Conservation (phyloP, 2,329 filamentous ascomycete genomes). For the Fusarium sororula region DNA sequence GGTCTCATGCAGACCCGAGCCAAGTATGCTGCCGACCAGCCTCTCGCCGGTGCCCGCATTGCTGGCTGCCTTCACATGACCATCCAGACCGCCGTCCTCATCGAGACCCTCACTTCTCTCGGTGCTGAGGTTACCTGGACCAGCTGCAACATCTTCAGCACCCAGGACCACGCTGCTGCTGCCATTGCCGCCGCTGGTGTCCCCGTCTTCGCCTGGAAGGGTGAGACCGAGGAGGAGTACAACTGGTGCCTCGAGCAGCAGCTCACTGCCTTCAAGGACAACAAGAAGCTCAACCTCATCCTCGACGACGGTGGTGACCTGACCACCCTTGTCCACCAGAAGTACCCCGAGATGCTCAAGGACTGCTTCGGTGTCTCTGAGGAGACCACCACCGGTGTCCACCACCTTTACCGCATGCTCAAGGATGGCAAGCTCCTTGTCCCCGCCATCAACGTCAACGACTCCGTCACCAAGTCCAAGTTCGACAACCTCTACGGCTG, state of each 20-base stretch:
- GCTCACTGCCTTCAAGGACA: conserved; percentile 94
- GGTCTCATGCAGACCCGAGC: conserved; percentile 94
- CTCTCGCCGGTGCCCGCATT: conserved; percentile 92
- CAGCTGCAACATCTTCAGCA: conserved; percentile 99
- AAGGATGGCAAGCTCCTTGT: conserved; percentile 90
- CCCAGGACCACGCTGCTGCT: conserved; percentile 96
- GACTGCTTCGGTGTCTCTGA: conserved; percentile 98
- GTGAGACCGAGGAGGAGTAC: conserved; percentile 99
- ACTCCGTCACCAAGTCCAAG: conserved; percentile 99
- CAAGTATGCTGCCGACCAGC: conserved; percentile 94
- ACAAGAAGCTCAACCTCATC: conserved; percentile 97
- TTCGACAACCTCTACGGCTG: conserved; percentile 99
- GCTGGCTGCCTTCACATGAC: conserved; percentile 99
- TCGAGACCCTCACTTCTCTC: conserved; percentile 94
- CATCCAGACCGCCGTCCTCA: conserved; percentile 99
- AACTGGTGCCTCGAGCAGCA: conserved; percentile 99
- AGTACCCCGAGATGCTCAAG: conserved; percentile 98
- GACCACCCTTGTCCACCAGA: conserved; percentile 93
- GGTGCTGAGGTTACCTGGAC: conserved; percentile 99
- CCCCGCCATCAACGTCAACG: conserved; percentile 99
- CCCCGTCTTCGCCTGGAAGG: conserved; percentile 81
- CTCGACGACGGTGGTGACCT: conserved; percentile 98
- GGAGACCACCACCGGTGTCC: conserved; percentile 99
- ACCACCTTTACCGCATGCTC: conserved; percentile 99
- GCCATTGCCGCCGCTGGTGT: conserved; percentile 94